phyloP scores from a whole-genome alignment of 352 stramenopile genomes.

The Pythium pyrilobum region DNA sequence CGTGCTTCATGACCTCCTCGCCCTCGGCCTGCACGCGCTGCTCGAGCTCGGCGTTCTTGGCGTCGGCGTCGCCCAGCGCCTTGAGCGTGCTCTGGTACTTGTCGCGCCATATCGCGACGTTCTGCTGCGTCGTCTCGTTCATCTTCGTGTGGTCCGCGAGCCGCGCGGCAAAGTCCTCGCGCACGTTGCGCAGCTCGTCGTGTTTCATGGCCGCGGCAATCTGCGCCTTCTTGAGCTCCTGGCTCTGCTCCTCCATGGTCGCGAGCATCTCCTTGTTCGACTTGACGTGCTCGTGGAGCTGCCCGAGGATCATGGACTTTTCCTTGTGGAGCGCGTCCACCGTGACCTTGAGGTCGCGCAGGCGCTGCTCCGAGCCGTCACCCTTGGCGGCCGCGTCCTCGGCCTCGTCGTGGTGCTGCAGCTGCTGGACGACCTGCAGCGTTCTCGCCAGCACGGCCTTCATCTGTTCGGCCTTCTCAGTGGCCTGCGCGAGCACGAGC shows the following conservation, averaged over 20 bases:
- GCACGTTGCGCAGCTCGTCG: constrained; percentile 35
- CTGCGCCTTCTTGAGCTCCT: constrained; percentile 51
- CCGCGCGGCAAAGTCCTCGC: constrained; percentile 32
- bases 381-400: constrained; percentile 3
- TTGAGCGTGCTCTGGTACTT: constrained; percentile 46
- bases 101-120: constrained; percentile 38
- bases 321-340: constrained; percentile 57
- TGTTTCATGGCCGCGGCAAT: constrained; percentile 30
- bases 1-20: constrained; percentile 61
- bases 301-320: constrained; percentile 45
- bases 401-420: constrained; percentile 34
- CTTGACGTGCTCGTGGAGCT: constrained; percentile 53
- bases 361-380: constrained; percentile 17
- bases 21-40: constrained; percentile 28
- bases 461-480: constrained; percentile 30
- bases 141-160: constrained; percentile 29
- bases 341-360: constrained; percentile 42
- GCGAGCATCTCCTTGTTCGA: constrained; percentile 39
- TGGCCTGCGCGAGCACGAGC: constrained; percentile 26
- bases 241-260: constrained; percentile 43
- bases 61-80: constrained; percentile 24
- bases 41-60: constrained; percentile 39
- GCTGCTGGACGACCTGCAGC: constrained; percentile 39
- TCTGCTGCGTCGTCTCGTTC: constrained; percentile 38
- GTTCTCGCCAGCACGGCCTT: constrained; percentile 30